Evolutionary conservation across 2,329 filamentous ascomycete species (phyloP).

Genomic region (Arthrobotrys entomopaga): DNA sequence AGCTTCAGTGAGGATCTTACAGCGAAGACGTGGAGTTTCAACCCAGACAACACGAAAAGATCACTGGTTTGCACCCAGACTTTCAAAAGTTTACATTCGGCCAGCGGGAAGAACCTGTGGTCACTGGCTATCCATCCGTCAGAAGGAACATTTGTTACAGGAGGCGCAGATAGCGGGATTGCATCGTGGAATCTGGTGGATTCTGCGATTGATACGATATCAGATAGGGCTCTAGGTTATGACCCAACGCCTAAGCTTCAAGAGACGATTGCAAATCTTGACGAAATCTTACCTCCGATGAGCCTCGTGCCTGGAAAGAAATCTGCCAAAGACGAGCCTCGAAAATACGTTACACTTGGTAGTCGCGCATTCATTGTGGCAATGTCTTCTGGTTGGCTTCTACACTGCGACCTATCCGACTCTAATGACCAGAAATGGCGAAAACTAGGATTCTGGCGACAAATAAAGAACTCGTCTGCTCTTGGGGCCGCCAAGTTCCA

Average conservation of each 20-base stretch:
- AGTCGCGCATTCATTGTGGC: constrained; percentile 22
- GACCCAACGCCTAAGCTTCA: constrained; percentile 1
- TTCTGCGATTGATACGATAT: background rate
- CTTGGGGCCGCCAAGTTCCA: constrained; percentile 18
- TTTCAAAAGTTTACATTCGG: constrained; percentile 38
- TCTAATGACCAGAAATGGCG: constrained; percentile 16
- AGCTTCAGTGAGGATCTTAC: constrained; percentile 57
- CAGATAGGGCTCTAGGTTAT: background rate
- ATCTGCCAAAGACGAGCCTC: constrained; percentile 29
- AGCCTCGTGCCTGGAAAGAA: constrained; percentile 9
- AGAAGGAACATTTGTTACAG: constrained; percentile 71
- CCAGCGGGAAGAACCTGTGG: constrained; percentile 91
- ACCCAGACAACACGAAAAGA: background rate
- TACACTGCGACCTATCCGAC: constrained; percentile 32
- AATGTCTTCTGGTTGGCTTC: constrained; percentile 48
- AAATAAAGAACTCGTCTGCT: constrained; percentile 33
- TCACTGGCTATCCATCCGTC: constrained; percentile 67
- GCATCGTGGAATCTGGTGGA: constrained; percentile 28
- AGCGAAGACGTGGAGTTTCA: constrained; percentile 56
- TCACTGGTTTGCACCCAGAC: constrained; percentile 77
- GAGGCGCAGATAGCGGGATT: constrained; percentile 82
- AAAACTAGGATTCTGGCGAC: constrained; percentile 36
- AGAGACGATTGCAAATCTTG: constrained; percentile 28
- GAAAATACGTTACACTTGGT: constrained; percentile 43
- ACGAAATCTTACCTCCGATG: constrained; percentile 9